Base-by-base conservation (phyloP, 179 eudicot species). In the Pouteria campechiana region DNA sequence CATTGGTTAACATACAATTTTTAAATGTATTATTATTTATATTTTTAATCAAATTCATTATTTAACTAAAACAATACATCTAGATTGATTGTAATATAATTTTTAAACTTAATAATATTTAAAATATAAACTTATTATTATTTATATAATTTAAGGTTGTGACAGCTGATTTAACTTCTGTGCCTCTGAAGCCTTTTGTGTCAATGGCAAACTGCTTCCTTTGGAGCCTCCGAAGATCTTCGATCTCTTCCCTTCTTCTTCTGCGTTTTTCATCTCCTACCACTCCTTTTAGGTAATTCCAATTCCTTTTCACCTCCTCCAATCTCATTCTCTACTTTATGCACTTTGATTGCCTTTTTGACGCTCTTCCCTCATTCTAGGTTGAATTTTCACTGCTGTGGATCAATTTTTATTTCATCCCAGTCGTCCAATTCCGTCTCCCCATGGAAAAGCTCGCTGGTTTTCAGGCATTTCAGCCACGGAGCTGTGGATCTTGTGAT, bases 401-500 rank as follows among this genome's bases (percentile, higher is more conserved):
- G 50, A 24, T 47, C 47, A 43, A 33, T 14, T 48, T 35, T 32
- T 4, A 10, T 44, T 40, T 24, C 17, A n/a, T 17, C 30, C 17
- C n/a, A 24, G 31, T 13, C 54, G 44, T 13, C 31, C 40, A 8
- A 15, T 6, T 17, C 49, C 20, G 15, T 22, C 14, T 11, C 37
- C 30, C 46, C 44, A 25, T 54, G 47, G 9, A 42, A 28, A 8
- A 33, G 35, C 28, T 31, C 35, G 36, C 59, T 53, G 37, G 44
- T n/a, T 15, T 55, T 34, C 44, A 68, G 80, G 41, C 65, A 52
- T 42, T 55, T 77, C 54, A 75, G 79, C 39, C 58, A 68, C 37
- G 81, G 93, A n/a, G 51, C 77, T 0, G 79, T 85, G 17, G 71
- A 69, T 44, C 54, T 82, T 54, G 95, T 85, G 49, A 68, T 81